Evolutionary conservation across 2,329 filamentous ascomycete genomes (phyloP).

Genomic region (Diplodia seriata): DNA sequence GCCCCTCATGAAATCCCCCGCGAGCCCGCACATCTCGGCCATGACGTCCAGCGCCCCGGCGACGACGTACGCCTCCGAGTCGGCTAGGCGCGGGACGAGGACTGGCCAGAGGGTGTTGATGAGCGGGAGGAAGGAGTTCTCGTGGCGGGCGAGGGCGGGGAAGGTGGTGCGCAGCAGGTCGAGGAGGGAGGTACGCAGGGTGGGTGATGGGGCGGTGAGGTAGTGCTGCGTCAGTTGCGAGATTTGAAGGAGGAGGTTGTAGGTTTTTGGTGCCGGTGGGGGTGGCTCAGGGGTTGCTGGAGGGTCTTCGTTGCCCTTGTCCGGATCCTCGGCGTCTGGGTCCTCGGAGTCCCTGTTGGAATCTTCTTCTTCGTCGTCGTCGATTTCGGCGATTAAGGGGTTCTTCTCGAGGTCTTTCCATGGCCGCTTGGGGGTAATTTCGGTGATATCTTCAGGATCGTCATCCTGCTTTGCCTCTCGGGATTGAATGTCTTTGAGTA

Average conservation of each 20-base stretch:
- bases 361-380: conserved; percentile 39
- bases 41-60: conserved; percentile 75
- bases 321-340: background rate
- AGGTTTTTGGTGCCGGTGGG: conserved; percentile 75
- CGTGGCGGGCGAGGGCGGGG: conserved; percentile 74
- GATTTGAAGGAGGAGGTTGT: conserved; percentile 81
- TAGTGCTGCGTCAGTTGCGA: conserved; percentile 87
- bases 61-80: conserved; percentile 71
- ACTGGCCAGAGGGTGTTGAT: conserved; percentile 93
- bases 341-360: conserved; percentile 41
- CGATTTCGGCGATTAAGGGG: conserved; percentile 43
- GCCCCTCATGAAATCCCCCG: conserved; percentile 80
- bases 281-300: conserved; percentile 56
- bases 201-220: conserved; percentile 81
- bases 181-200: conserved; percentile 79
- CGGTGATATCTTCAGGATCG: conserved; percentile 37
- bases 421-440: conserved; percentile 42
- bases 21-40: conserved; percentile 69
- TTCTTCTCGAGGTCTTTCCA: conserved; percentile 44
- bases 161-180: conserved; percentile 76
- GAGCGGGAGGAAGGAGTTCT: conserved; percentile 84
- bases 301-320: conserved; percentile 43
- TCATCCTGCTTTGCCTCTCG: conserved; percentile 39
- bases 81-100: conserved; percentile 70
- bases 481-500: conserved; percentile 46